Conservation (phyloP, 768 basidiomycete genomes). For the Chalciporus chontae region DNA sequence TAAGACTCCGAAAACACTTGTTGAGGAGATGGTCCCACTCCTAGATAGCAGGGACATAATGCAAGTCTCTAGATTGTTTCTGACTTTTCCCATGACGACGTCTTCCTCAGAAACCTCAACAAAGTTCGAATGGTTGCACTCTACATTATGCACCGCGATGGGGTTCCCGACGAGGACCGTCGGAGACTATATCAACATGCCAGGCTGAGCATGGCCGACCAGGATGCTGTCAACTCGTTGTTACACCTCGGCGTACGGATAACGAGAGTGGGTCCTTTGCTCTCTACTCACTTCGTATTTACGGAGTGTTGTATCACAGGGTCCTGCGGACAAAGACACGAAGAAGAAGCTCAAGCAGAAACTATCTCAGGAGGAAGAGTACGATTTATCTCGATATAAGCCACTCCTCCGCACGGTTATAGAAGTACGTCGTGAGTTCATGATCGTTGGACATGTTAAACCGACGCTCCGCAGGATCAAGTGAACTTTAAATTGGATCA, state of each 20-base stretch:
- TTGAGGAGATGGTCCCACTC: conserved; percentile 98
- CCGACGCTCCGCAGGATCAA: conserved; percentile 61
- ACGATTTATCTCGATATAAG: conserved; percentile 92
- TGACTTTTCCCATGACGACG: background rate
- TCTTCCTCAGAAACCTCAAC: conserved; percentile 64
- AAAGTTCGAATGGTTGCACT: conserved; percentile 96
- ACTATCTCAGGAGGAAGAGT: conserved; percentile 77
- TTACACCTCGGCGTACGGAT: conserved; percentile 80
- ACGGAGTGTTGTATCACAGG: conserved; percentile 37
- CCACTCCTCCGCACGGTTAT: conserved; percentile 78
- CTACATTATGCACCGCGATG: conserved; percentile 92
- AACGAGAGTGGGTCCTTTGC: conserved; percentile 55
- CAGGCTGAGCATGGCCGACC: conserved; percentile 78
- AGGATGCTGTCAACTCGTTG: conserved; percentile 90
- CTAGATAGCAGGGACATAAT: conserved; percentile 82
- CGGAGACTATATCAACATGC: conserved; percentile 95
- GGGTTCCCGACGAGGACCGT: conserved; percentile 97
- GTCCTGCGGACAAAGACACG: conserved; percentile 69
- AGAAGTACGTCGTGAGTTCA: conserved; percentile 52
- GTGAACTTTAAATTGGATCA: conserved; percentile 71
- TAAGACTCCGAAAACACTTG: conserved; percentile 89
- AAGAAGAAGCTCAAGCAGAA: conserved; percentile 84
- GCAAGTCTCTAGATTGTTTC: conserved; percentile 41
- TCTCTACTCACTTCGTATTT: background rate
- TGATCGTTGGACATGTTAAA: background rate